Conservation (phyloP, 164 flowering plant species). For the Sedum album region DNA sequence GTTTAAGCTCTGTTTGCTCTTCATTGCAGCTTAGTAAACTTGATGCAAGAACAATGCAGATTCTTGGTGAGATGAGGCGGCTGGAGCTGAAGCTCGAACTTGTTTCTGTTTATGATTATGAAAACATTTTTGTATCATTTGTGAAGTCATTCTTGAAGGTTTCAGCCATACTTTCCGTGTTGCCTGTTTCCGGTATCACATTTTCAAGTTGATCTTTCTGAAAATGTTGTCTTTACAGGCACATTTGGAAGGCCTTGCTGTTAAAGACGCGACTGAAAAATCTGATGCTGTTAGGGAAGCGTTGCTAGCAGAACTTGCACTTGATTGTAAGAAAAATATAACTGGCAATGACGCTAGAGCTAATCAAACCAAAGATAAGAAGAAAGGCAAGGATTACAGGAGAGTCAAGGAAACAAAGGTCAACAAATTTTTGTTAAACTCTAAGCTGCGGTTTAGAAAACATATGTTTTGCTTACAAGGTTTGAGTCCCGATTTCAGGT, state of each 20-base stretch:
- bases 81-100: constrained; percentile 73
- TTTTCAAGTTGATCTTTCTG: constrained; percentile 1
- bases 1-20: constrained; percentile 18
- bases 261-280: constrained; percentile 86
- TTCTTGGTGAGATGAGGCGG: constrained; percentile 64
- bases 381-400: constrained; percentile 57
- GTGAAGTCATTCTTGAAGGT: constrained; percentile 80
- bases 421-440: not conserved
- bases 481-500: constrained; percentile 36
- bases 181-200: not conserved
- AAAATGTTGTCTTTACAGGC: constrained; percentile 34
- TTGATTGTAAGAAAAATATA: constrained; percentile 52
- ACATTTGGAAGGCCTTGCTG: constrained; percentile 82
- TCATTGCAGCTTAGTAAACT: constrained; percentile 79
- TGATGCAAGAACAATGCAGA: constrained; percentile 75
- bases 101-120: constrained; percentile 60
- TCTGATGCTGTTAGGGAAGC: constrained; percentile 99
- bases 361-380: constrained; percentile 59
- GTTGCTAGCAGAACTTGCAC: constrained; percentile 89
- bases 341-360: constrained; percentile 26
- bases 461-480: constrained; percentile 12
- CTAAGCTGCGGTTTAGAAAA: no score
- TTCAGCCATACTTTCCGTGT: not conserved
- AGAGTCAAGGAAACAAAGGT: constrained; percentile 77
- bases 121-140: constrained; percentile 55